Conservation (phyloP, 2,329 filamentous ascomycete species). For the Colletotrichum aenigma region DNA sequence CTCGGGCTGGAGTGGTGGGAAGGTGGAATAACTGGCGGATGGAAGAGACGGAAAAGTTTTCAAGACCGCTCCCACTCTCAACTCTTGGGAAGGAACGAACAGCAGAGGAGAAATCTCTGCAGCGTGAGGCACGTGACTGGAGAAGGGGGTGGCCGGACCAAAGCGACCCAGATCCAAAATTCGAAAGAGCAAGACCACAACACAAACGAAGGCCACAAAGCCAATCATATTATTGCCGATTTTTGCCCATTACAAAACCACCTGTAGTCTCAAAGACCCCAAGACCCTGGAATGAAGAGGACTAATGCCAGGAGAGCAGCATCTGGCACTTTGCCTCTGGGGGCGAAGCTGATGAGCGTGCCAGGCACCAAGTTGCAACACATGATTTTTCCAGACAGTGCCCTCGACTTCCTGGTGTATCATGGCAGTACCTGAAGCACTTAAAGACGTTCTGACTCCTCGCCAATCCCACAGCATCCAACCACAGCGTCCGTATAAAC, state of each 20-base stretch:
- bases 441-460: not conserved
- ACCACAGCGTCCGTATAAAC: fast-evolving
- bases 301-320: not conserved
- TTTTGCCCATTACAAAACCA: not conserved
- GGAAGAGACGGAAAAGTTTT: not conserved
- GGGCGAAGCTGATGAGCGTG: not conserved
- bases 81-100: not conserved
- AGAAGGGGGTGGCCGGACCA: not conserved
- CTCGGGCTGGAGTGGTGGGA: not conserved
- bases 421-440: fast-evolving
- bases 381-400: fast-evolving
- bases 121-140: not conserved
- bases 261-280: not conserved
- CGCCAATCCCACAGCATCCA: not conserved
- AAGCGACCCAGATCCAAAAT: not conserved
- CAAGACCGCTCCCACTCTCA: not conserved
- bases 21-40: not conserved
- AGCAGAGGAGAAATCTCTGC: not conserved
- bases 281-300: not conserved
- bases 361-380: not conserved
- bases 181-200: not conserved
- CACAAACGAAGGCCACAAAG: not conserved
- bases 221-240: not conserved
- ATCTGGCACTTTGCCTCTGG: not conserved
- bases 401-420: fast-evolving